Conservation (phyloP, 192 early-diverging fungal species). For the Linderina pennispora region DNA sequence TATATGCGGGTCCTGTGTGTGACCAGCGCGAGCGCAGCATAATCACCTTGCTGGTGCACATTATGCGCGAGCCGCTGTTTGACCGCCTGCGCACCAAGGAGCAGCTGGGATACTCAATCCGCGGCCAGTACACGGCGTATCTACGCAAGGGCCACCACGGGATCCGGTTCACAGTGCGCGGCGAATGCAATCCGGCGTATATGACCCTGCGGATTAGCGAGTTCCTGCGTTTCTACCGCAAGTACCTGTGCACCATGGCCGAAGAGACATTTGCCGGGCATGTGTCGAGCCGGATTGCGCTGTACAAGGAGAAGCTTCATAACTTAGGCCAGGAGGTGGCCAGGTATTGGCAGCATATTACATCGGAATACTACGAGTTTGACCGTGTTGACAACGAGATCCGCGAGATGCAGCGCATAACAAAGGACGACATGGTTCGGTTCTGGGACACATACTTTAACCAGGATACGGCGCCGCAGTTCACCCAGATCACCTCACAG, state of each 20-base stretch:
- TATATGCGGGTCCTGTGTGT: constrained; percentile 66
- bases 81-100: constrained; percentile 87
- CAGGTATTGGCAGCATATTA: constrained; percentile 60
- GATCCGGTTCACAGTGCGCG: constrained; percentile 72
- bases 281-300: constrained; percentile 49
- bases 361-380: constrained; percentile 67
- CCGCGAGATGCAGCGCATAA: constrained; percentile 2
- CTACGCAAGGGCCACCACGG: constrained; percentile 48
- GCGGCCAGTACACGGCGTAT: constrained; percentile 15
- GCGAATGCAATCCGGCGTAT: constrained; percentile 71
- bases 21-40: constrained; percentile 51
- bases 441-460: constrained; percentile 30
- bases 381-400: constrained; percentile 30
- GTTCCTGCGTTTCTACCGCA: constrained; percentile 59
- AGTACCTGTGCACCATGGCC: constrained; percentile 39
- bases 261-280: constrained; percentile 55
- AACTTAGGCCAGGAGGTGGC: constrained; percentile 59
- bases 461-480: constrained; percentile 9
- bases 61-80: constrained; percentile 75
- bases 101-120: constrained; percentile 63
- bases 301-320: constrained; percentile 60
- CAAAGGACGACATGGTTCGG: constrained; percentile 17
- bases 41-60: constrained; percentile 60
- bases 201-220: constrained; percentile 69
- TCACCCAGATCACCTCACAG: background rate